Conservation (phyloP, 1,139 yeast species). For the Candida neerlandica region DNA sequence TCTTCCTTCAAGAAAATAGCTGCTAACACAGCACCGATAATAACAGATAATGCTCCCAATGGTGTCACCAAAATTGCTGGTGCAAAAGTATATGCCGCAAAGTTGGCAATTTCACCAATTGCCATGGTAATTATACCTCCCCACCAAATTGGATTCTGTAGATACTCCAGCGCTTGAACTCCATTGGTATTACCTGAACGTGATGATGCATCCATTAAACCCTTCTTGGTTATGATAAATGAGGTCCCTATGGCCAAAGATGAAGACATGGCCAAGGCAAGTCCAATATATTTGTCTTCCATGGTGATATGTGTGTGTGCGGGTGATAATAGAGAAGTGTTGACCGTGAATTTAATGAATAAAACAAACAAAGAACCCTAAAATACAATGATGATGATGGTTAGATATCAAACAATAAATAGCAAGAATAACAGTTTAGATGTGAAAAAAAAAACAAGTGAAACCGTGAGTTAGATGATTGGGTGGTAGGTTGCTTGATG, state of each 20-base stretch:
- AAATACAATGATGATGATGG: background rate
- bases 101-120: slow-evolving; percentile 86
- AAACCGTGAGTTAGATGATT: too few relatives aligned
- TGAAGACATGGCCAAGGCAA: slow-evolving; percentile 84
- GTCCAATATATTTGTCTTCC: slow-evolving; percentile 87
- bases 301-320: slow-evolving; percentile 20
- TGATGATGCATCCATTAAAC: slow-evolving; percentile 71
- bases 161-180: slow-evolving; percentile 73
- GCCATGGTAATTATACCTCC: slow-evolving; percentile 93
- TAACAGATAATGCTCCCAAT: slow-evolving; percentile 85
- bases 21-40: slow-evolving; percentile 89
- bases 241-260: slow-evolving; percentile 91
- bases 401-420: background rate
- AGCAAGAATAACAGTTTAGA: background rate
- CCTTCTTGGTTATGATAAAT: slow-evolving; percentile 86
- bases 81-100: slow-evolving; percentile 94
- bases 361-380: background rate
- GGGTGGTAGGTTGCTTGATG: too few relatives aligned
- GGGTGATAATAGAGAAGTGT: background rate
- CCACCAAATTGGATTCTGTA: slow-evolving; percentile 92
- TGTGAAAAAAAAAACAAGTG: too few relatives aligned
- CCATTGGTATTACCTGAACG: slow-evolving; percentile 56
- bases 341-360: background rate
- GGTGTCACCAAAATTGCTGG: slow-evolving; percentile 94
- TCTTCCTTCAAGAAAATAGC: slow-evolving; percentile 84